Base-by-base conservation (phyloP, 352 stramenopile species). In the Phytopythium boreale region DNA sequence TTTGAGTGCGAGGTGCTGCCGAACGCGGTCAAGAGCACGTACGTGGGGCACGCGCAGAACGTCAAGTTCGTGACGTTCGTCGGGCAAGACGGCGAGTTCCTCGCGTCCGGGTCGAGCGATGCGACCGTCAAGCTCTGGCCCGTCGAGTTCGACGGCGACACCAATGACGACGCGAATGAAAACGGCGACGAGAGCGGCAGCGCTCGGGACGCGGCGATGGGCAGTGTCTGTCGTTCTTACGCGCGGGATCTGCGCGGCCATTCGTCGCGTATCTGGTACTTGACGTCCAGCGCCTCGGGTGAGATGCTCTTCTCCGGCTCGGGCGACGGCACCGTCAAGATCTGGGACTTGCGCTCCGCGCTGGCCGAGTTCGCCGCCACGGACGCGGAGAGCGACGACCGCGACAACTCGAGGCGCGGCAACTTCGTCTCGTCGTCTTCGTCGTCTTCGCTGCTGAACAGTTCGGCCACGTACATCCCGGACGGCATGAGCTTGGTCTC, bases 21-120 rank as follows among this genome's bases (percentile, higher is more conserved):
- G 12, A 93, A 95, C 61, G 81, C 80, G 9, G 87, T 95, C 52
- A 95, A 95, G 72, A 84, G 77, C 62, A 95, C 87, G 14, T 95
- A 94, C 58, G 79, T 89, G 14, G 87, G 88, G 2, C 88, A 96
- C 64, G 82, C 76, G 49, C 84, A 94, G 68, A 96, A 96, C 65
- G 84, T 96, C 43, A 96, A 96, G 63, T 93, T 87, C 63, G 87
- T 92, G 19, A 92, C 84, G 5, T 95, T 96, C 73, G 79, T 95
- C 26, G 88, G 88, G 22, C 82, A 84, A 1, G 87, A 96, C 55
- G 88, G 88, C 19, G 82, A 92, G 52, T 82, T 95, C 46, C 67
- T 96, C 12, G 88, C 88, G 7, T 95, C 85, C 0, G 88, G 87
- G 0, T 95, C 87, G 20, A 96, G 88, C 62, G 88, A 96, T 65